Conservation (phyloP, 2,329 filamentous ascomycete genomes). For the Penicillium brasilianum region DNA sequence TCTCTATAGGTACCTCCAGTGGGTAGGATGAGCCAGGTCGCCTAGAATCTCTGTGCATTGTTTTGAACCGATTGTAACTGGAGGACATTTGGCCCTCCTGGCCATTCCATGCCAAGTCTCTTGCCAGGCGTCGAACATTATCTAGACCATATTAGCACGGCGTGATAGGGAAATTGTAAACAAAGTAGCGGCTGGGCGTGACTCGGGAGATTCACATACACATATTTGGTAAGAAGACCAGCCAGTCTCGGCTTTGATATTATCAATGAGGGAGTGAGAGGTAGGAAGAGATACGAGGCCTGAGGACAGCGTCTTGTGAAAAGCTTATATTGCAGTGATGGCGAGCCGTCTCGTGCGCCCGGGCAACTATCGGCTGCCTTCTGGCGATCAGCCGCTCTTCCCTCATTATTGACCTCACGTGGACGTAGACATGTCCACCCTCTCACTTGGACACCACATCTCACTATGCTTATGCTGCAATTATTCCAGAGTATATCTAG, state of each 20-base stretch:
- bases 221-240: background rate
- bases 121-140: background rate
- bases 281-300: no score
- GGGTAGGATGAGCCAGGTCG: background rate
- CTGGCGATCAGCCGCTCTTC: background rate
- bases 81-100: background rate
- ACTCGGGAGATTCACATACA: background rate
- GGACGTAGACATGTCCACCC: background rate
- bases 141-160: background rate
- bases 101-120: background rate
- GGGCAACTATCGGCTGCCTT: background rate
- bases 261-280: no score
- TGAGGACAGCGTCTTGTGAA: background rate
- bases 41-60: background rate
- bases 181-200: background rate
- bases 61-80: background rate
- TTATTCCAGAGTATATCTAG: background rate
- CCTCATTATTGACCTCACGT: background rate
- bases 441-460: no score
- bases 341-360: background rate
- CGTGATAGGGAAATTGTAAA: background rate
- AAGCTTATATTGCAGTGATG: background rate
- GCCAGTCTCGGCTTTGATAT: background rate
- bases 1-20: background rate
- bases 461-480: background rate